Conservation (phyloP, 163 green algal genomes). For the Prototheca cutis region DNA sequence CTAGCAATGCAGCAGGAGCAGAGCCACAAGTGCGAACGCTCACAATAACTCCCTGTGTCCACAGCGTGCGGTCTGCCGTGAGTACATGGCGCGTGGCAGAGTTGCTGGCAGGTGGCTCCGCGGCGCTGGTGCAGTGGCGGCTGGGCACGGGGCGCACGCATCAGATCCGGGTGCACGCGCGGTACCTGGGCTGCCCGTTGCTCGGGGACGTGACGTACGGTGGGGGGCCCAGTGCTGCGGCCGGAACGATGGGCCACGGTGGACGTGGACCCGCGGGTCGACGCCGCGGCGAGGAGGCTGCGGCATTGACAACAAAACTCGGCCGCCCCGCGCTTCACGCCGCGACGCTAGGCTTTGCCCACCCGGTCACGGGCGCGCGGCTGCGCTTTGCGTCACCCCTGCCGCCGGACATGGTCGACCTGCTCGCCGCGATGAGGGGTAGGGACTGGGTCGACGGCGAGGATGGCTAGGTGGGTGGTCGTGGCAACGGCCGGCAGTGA, state of each 20-base stretch:
- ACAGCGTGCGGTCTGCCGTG: constrained; percentile 50
- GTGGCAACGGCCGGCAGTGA: too few species aligned
- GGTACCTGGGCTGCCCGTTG: constrained; percentile 75
- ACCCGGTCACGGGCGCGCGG: constrained; percentile 46
- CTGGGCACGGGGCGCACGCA: constrained; percentile 92
- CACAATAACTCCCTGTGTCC: too few species aligned
- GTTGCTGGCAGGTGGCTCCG: constrained; percentile 51
- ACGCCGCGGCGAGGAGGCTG: background rate
- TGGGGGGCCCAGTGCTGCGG: constrained; percentile 23
- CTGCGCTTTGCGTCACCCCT: constrained; percentile 56
- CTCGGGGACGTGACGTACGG: constrained; percentile 82
- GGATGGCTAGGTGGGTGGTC: too few species aligned
- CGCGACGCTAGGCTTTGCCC: constrained; percentile 63
- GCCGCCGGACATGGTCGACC: constrained; percentile 51
- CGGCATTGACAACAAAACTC: constrained; percentile 27
- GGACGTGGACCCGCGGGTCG: too few species aligned
- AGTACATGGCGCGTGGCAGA: constrained; percentile 73
- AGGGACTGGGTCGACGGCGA: too few species aligned
- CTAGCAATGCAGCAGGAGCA: too few species aligned
- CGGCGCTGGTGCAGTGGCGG: constrained; percentile 77
- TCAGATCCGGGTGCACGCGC: constrained; percentile 91
- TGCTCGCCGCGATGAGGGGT: background rate
- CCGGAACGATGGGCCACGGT: constrained; percentile 12
- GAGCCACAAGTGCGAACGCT: too few species aligned
- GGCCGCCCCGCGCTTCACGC: constrained; percentile 72